phyloP scores from a whole-genome alignment of 2,329 filamentous ascomycete species.

The Ilyonectria destructans region DNA sequence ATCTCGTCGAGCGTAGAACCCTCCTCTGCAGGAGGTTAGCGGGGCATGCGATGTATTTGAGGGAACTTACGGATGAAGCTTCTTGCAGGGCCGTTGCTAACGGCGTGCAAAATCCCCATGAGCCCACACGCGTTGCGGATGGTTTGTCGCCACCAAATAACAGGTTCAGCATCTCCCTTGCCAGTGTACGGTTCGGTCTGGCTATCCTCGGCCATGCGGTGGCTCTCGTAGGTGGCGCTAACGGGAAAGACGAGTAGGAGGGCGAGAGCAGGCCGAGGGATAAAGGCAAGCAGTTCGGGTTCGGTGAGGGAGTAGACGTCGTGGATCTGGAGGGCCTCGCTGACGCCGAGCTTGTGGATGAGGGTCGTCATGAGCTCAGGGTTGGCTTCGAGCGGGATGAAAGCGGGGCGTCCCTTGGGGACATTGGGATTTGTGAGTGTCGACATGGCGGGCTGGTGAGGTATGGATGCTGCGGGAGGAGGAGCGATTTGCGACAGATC shows the following conservation, averaged over 20 bases:
- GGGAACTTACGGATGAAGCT: slow-evolving; percentile 70
- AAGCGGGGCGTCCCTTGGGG: slow-evolving; percentile 59
- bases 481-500: not conserved
- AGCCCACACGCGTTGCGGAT: slow-evolving; percentile 94
- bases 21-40: slow-evolving; percentile 54
- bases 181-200: slow-evolving; percentile 76
- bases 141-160: slow-evolving; percentile 95
- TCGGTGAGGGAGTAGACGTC: slow-evolving; percentile 95
- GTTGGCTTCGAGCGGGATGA: slow-evolving; percentile 80
- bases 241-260: slow-evolving; percentile 95
- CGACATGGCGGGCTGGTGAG: slow-evolving; percentile 49
- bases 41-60: not conserved
- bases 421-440: slow-evolving; percentile 59
- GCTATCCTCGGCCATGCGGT: slow-evolving; percentile 82
- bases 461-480: not conserved
- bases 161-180: slow-evolving; percentile 79
- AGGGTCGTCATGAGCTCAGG: slow-evolving; percentile 90
- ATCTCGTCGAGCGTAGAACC: slow-evolving; percentile 75
- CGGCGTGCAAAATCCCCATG: slow-evolving; percentile 89
- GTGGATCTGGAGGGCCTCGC: slow-evolving; percentile 83
- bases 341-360: slow-evolving; percentile 87
- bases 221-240: slow-evolving; percentile 83
- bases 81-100: slow-evolving; percentile 82
- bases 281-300: slow-evolving; percentile 85
- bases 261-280: slow-evolving; percentile 90